Conservation (phyloP, 2,329 filamentous ascomycete genomes). For the Aspergillus arachidicola region DNA sequence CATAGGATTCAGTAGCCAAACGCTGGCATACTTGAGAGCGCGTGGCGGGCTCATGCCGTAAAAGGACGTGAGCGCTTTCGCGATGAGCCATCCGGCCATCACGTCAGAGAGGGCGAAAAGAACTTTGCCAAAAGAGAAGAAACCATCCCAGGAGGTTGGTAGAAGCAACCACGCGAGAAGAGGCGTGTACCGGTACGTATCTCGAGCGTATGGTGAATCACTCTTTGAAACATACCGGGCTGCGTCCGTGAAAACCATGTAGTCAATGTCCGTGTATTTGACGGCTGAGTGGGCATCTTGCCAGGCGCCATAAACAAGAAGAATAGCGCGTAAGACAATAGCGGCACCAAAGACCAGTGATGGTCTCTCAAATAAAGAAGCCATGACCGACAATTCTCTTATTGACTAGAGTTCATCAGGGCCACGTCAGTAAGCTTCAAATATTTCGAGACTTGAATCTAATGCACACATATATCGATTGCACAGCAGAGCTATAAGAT, state of each 20-base stretch:
- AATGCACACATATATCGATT: not conserved
- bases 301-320: conserved; percentile 86
- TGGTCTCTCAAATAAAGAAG: conserved; percentile 36
- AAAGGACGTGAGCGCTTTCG: conserved; percentile 53
- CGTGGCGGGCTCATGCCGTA: conserved; percentile 53
- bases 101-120: conserved; percentile 85
- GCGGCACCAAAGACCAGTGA: conserved; percentile 39
- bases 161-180: conserved; percentile 87
- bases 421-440: not conserved
- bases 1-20: conserved; percentile 98
- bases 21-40: conserved; percentile 75
- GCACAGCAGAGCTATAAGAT: not conserved
- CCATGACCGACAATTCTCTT: conserved; percentile 9
- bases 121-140: conserved; percentile 79
- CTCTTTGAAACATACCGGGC: conserved; percentile 72
- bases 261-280: conserved; percentile 99
- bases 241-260: conserved; percentile 96
- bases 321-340: conserved; percentile 66
- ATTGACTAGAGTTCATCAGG: conserved; percentile 5
- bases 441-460: not conserved
- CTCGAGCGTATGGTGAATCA: conserved; percentile 78
- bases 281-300: conserved; percentile 90
- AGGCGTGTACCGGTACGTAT: conserved; percentile 96
- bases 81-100: conserved; percentile 78
- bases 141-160: conserved; percentile 66